phyloP scores from a whole-genome alignment of 495 filamentous ascomycete species.

The Daldinia concentrica region DNA sequence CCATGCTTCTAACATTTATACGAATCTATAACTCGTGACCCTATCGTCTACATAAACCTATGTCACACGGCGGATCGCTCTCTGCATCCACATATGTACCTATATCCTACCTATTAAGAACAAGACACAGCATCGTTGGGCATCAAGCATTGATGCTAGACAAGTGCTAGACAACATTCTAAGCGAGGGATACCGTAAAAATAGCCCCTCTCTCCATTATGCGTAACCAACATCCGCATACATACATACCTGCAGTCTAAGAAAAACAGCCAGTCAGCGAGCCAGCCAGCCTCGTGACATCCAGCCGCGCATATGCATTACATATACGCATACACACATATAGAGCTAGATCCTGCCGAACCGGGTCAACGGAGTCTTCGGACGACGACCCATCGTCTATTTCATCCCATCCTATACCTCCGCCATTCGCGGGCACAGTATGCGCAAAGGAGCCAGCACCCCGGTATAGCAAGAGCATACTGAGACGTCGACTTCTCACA shows the following conservation, averaged over 20 bases:
- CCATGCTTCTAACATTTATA: neutral
- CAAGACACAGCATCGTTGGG: neutral
- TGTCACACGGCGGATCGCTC: neutral
- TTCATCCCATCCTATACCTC: neutral
- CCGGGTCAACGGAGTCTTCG: neutral
- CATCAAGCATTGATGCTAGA: neutral
- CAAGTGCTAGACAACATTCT: no score
- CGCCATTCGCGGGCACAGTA: neutral
- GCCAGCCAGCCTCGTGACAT: neutral
- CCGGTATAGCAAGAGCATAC: neutral
- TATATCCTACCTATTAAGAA: neutral
- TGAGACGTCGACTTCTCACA: neutral
- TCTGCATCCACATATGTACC: neutral
- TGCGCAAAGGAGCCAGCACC: neutral
- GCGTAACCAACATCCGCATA: neutral
- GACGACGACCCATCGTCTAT: neutral
- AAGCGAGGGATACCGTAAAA: no score
- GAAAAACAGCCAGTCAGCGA: neutral
- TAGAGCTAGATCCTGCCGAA: neutral
- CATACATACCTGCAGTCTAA: neutral
- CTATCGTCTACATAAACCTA: neutral
- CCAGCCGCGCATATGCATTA: neutral
- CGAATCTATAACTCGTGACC: neutral
- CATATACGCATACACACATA: neutral
- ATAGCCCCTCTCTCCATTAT: neutral